Evolutionary conservation across 257 asterid genomes (phyloP).

Genomic region (Solanum chilense): DNA sequence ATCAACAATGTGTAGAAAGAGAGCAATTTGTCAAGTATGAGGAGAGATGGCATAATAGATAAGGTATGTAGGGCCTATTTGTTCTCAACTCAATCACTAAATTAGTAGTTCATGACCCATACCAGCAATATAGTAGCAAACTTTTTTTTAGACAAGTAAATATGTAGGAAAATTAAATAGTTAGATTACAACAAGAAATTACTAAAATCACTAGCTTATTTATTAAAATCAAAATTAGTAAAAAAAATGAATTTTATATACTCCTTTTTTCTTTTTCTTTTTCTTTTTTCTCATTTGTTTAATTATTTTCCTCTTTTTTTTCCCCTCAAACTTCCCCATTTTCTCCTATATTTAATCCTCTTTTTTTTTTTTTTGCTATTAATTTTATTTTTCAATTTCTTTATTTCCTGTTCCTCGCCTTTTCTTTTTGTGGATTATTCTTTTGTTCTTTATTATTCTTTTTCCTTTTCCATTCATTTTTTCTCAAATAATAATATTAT

Average conservation of each 20-base stretch:
- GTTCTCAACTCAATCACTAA: not conserved
- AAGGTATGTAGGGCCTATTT: not conserved
- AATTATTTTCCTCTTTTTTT: no score
- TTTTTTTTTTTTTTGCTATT: not conserved
- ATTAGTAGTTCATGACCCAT: not conserved
- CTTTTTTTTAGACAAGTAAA: not conserved
- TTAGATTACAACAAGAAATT: not conserved
- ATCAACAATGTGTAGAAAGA: not conserved
- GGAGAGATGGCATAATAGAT: not conserved
- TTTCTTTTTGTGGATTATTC: no score
- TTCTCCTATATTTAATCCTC: not conserved
- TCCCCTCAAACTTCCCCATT: no score
- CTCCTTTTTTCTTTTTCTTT: not conserved
- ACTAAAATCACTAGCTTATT: not conserved
- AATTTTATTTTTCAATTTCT: no score
- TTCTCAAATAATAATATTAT: not conserved
- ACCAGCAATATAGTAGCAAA: not conserved
- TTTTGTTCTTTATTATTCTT: no score
- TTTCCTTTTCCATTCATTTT: not conserved
- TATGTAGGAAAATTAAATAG: not conserved
- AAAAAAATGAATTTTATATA: no score
- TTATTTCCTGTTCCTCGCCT: not conserved
- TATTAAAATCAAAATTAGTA: no score
- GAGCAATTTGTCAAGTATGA: not conserved
- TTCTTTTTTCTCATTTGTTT: not conserved